Evolutionary conservation across 1,284 basidiomycete species (phyloP), one percentile per base, ranked within the genome.

Genomic region (Stereum hirsutum): DNA sequence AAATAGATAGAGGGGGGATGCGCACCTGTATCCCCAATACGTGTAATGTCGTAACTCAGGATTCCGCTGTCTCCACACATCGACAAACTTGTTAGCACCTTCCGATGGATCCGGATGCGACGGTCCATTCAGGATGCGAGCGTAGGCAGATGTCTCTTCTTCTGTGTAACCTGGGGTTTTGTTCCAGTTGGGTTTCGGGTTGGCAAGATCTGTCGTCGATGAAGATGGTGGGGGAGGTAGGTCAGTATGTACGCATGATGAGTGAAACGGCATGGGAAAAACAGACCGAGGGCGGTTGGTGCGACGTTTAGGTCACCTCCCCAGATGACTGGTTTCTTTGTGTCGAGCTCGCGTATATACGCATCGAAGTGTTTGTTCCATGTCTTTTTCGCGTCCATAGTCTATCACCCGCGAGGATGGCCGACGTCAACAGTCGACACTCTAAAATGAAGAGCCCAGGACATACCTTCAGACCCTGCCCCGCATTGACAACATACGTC

Each of bases 401-500:
- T 83, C 86, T 89, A 51, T 40, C 21, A 44, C 27, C 36, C 34
- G 12, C n/a, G 11, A 5, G 17, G 14, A 40, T 21, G 7, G 11
- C 19, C 30, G 20, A 35, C 24, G 19, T 19, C 4, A 10, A 19
- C 11, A 21, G 5, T 14, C 4, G 14, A 39, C 24, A 25, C 4
- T 12, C 28, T n/a, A 19, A 35, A 12, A 3, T n/a, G 33, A 5
- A 12, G 19, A n/a, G 37, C 24, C 20, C 17, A 31, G 6, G 27
- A 33, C 52, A 21, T 45, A 84, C 88, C 75, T 92, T 90, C 36
- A 94, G 66, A 2, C 73, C 70, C 45, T 76, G 65, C 6, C 91
- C 91, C 0, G 91, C 89, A 54, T 94, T 94, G n/a, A 86, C 81
- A 20, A 88, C 86, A 50, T 94, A 94, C 2, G 89, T 93, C 8